These are phyloP conservation scores for Oryza rufipogon DNA, from an alignment of 176 grass and related monocot genomes.

Conservation along the genomic window DNA sequence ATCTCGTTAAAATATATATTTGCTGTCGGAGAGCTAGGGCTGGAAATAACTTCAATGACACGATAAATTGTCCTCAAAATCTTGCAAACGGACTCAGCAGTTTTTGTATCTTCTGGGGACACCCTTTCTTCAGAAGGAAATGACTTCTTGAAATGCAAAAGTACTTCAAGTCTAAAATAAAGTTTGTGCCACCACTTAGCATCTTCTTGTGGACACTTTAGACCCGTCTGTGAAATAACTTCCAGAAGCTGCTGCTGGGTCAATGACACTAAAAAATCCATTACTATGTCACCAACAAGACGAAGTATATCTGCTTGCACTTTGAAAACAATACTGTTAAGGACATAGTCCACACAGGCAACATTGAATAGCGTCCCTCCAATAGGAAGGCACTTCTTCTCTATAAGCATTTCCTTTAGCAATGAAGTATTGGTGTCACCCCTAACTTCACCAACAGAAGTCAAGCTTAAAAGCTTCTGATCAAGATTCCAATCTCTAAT, in stretches of 20 bases:
- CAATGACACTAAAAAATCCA: constrained; percentile 37
- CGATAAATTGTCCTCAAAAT: constrained; percentile 58
- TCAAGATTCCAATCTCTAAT: constrained; percentile 63
- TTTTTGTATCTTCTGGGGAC: constrained; percentile 38
- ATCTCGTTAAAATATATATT: constrained; percentile 59
- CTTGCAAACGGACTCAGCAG: constrained; percentile 53
- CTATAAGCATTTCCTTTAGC: constrained; percentile 51
- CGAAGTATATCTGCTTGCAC: constrained; percentile 51
- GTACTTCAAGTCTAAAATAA: constrained; percentile 56
- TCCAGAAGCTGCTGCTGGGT: constrained; percentile 46
- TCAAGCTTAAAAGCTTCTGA: constrained; percentile 58
- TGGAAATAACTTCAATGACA: constrained; percentile 51
- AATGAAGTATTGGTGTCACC: constrained; percentile 33
- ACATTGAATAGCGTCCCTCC: constrained; percentile 48
- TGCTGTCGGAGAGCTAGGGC: constrained; percentile 42
- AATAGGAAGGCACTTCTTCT: constrained; percentile 52
- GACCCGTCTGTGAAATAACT: constrained; percentile 55
- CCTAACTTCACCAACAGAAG: constrained; percentile 50
- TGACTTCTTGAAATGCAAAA: constrained; percentile 56
- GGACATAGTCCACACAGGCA: constrained; percentile 51
- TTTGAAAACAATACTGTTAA: constrained; percentile 51
- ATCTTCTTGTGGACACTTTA: constrained; percentile 59
- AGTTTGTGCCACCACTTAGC: constrained; percentile 61
- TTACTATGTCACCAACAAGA: constrained; percentile 49
- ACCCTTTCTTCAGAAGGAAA: constrained; percentile 52